Evolutionary conservation across 2,329 filamentous ascomycete genomes (phyloP).

Genomic region (Chaetomium globosum): DNA sequence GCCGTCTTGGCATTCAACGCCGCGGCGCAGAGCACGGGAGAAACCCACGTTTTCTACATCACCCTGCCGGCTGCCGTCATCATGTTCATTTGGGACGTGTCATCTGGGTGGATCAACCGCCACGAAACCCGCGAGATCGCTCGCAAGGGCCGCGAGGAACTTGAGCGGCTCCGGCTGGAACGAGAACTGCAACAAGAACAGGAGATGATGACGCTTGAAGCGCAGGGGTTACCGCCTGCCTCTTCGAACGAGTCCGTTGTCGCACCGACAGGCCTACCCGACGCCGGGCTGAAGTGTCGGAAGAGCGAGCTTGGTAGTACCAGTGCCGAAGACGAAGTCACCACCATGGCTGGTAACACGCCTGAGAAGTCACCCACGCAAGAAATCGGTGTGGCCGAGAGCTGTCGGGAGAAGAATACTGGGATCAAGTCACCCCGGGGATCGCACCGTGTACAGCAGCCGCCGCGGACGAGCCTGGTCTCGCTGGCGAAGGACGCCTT

Average conservation of each 20-base stretch:
- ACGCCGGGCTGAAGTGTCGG: background rate
- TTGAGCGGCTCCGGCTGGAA: constrained; percentile 49
- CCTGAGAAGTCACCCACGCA: constrained; percentile 10
- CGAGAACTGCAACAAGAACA: constrained; percentile 34
- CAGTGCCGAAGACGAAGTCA: constrained; percentile 2
- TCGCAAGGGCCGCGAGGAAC: constrained; percentile 54
- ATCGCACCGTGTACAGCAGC: background rate
- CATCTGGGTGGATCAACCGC: constrained; percentile 64
- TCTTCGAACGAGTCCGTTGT: constrained; percentile 15
- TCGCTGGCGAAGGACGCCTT: constrained; percentile 53
- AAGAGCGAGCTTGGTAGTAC: background rate
- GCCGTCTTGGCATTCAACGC: constrained; percentile 69
- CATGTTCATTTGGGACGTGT: constrained; percentile 69
- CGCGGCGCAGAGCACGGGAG: constrained; percentile 51
- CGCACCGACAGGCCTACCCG: background rate
- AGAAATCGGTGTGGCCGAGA: constrained; percentile 11
- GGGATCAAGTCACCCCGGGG: background rate
- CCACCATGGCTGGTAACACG: background rate
- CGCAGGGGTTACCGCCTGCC: background rate
- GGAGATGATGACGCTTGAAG: constrained; percentile 5
- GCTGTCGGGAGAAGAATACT: constrained; percentile 24
- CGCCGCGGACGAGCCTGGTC: constrained; percentile 52
- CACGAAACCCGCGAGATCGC: constrained; percentile 66
- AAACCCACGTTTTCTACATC: constrained; percentile 66
- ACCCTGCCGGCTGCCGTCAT: constrained; percentile 69